Base-by-base conservation (phyloP, 106 monocot species). In the Acorus gramineus region DNA sequence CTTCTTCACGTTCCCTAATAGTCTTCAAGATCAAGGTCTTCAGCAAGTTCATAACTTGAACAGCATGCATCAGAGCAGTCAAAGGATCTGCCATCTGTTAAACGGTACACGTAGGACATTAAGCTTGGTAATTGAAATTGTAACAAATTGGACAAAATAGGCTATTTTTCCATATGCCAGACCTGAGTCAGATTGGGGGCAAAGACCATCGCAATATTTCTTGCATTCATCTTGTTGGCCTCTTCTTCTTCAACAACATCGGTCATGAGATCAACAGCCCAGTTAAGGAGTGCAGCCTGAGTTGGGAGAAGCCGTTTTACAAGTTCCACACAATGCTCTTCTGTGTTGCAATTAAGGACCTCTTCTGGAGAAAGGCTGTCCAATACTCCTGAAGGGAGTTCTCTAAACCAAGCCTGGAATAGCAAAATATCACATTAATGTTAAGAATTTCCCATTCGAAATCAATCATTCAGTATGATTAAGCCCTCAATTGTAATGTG, bases 181-280 rank as follows among this genome's bases (percentile, higher is more conserved):
- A 94, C 94, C 84, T 90, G 94, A 66, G 90, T 94, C 94, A 94
- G 89, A 71, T 94, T 94, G 60, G 94, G 94, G 11, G 94, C 84
- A 42, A 94, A 94, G 54, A 94, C 94, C 94, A 94, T 94, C 56
- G 94, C 94, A 44, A 94, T 94, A 74, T 94, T 94, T 68, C 94
- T 76, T 7, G 94, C 94, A 59, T 94, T 94, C 94, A 94, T 94
- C 77, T 94, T 94, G 77, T 86, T 94, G 7, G 62, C 7, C 6
- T 86, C 94, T 56, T 90, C 94, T 51, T 86, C 94, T 69, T 90
- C 86, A 7, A 90, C 94, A 4, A 94, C 94, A 72, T 94, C 94
- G 5, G 94, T 73, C 94, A 94, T 94, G 65, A 94, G 84, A 48
- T 94, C 90, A 6, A 94, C 60, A 5, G 86, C 94, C 94, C 94